phyloP scores from a whole-genome alignment of 2,329 filamentous ascomycete species.

The Aspergillus cejpii region DNA sequence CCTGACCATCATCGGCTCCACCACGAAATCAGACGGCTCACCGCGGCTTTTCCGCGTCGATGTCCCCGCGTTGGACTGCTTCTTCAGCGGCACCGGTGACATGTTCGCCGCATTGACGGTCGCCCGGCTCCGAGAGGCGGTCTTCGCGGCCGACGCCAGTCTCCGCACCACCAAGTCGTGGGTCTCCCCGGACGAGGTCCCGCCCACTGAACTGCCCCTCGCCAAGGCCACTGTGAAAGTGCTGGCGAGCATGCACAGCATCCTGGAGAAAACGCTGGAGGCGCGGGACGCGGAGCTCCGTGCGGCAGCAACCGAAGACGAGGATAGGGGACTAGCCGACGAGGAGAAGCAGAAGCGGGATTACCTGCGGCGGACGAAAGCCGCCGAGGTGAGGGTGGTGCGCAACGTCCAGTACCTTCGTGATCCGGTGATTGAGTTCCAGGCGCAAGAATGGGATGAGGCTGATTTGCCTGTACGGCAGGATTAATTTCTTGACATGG shows the following conservation, averaged over 20 bases:
- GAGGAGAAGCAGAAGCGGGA: constrained; percentile 49
- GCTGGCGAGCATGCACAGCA: constrained; percentile 83
- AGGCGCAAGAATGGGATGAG: constrained; percentile 43
- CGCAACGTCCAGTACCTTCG: constrained; percentile 64
- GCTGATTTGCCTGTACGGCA: constrained; percentile 22
- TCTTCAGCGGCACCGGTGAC: constrained; percentile 94
- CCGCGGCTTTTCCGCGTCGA: constrained; percentile 84
- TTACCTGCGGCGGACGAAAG: constrained; percentile 67
- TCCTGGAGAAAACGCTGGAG: constrained; percentile 61
- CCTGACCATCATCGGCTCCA: constrained; percentile 71
- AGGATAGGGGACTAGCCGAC: constrained; percentile 34
- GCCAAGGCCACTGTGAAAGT: constrained; percentile 80
- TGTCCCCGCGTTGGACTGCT: constrained; percentile 81
- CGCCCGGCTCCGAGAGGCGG: constrained; percentile 78
- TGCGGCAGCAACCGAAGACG: constrained; percentile 16
- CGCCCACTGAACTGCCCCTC: constrained; percentile 66
- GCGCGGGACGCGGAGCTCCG: constrained; percentile 61
- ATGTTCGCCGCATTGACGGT: constrained; percentile 95
- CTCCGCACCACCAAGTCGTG: constrained; percentile 58
- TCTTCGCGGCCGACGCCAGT: constrained; percentile 42
- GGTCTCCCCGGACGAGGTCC: constrained; percentile 67
- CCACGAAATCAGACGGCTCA: constrained; percentile 54
- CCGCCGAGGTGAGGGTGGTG: constrained; percentile 80
- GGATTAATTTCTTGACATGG: constrained; percentile 10
- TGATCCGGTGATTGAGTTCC: constrained; percentile 59